A percentile compares a stretch with the other conserved stretches of the same genome.
Evolutionary conservation across 129 eudicot species (phyloP).

Genomic region (Glebionis coronaria): DNA sequence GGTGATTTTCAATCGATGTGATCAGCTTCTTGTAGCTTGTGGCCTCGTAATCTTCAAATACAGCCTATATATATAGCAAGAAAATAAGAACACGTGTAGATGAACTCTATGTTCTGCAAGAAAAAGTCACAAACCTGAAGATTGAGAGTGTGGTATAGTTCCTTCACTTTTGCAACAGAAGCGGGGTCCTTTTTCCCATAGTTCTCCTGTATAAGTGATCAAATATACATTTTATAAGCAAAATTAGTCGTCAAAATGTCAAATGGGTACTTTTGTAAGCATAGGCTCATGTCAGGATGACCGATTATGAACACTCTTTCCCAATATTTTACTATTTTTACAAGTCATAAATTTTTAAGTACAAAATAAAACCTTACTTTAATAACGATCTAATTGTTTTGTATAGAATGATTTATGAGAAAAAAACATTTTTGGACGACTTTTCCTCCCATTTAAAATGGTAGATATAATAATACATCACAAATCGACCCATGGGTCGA

Average conservation of each 20-base stretch:
- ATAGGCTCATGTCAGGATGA: no score
- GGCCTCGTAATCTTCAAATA: constrained; percentile 65
- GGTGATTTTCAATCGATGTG: constrained; percentile 69
- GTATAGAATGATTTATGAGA: neutral
- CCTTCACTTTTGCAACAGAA: constrained; percentile 79
- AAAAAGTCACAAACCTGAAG: constrained; percentile 56
- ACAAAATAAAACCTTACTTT: no score
- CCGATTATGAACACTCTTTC: no score
- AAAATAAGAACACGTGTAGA: neutral
- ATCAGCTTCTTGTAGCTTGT: constrained; percentile 59
- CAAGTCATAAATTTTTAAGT: no score
- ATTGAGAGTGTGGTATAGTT: constrained; percentile 59
- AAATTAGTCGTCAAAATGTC: neutral
- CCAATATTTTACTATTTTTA: no score
- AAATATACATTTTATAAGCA: constrained; percentile 1
- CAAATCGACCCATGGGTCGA: no score
- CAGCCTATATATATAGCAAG: constrained; percentile 43
- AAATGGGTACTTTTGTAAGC: no score
- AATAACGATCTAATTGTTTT: neutral
- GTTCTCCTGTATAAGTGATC: constrained; percentile 55
- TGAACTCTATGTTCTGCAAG: neutral
- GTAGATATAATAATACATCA: no score
- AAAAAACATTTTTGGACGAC: no score
- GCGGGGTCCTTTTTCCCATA: constrained; percentile 76
- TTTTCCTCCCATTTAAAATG: no score